Percentiles rank a stretch among this genome's conserved stretches.
phyloP scores from a whole-genome alignment of 1,284 basidiomycete species.

The Sporisorium sorghi region DNA sequence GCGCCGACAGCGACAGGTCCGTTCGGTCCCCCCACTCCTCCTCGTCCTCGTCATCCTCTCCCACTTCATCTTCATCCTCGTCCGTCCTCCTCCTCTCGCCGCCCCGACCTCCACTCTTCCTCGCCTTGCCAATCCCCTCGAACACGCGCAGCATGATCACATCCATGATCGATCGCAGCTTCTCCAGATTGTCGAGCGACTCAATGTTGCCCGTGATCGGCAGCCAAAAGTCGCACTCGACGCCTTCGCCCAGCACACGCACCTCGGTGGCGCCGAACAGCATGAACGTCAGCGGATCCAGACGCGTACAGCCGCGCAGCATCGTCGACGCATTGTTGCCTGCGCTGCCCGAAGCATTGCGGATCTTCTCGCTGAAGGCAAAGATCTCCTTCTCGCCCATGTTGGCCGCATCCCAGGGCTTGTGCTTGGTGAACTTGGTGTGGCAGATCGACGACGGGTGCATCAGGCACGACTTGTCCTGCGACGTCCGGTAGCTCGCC shows the following conservation, averaged over 20 bases:
- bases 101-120: slow-evolving; percentile 2
- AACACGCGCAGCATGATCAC: slow-evolving; percentile 89
- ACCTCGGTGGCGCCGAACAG: slow-evolving; percentile 89
- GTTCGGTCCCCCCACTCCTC: slow-evolving; percentile 40
- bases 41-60: slow-evolving; percentile 29
- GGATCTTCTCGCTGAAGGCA: slow-evolving; percentile 86
- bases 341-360: slow-evolving; percentile 76
- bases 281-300: slow-evolving; percentile 91
- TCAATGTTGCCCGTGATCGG: slow-evolving; percentile 81
- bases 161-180: slow-evolving; percentile 85
- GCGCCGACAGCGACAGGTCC: slow-evolving; percentile 55
- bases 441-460: slow-evolving; percentile 90
- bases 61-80: slow-evolving; percentile 25
- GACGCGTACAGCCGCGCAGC: slow-evolving; percentile 75
- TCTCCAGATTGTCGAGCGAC: slow-evolving; percentile 83
- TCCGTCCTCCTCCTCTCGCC: not conserved
- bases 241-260: slow-evolving; percentile 68
- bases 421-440: slow-evolving; percentile 75
- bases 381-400: slow-evolving; percentile 78
- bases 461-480: slow-evolving; percentile 87
- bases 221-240: slow-evolving; percentile 89
- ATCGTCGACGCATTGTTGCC: slow-evolving; percentile 75
- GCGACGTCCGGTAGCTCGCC: slow-evolving; percentile 80
- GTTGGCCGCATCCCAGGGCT: slow-evolving; percentile 70
- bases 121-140: slow-evolving; percentile 74